Evolutionary conservation across 169 alveolate genomes (phyloP), one percentile per base, ranked within the genome.

Genomic region (Theileria luwenshuni): DNA sequence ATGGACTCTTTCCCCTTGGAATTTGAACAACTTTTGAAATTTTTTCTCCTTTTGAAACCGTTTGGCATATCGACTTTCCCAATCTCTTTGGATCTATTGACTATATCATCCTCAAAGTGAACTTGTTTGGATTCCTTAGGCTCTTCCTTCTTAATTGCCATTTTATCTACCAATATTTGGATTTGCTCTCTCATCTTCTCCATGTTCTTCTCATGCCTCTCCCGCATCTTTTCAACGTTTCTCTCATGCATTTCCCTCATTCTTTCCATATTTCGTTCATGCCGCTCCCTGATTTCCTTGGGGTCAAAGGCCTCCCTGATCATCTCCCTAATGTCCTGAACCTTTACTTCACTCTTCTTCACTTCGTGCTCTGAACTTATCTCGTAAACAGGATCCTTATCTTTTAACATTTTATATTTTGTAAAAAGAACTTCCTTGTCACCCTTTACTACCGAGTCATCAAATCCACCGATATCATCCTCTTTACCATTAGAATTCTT

Each of bases 201-300:
- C 65, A 56, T 56, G 21, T 56, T 56, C 33, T 25, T n/a, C 15
- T 56, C 32, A 19, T 56, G 65, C 65, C 3, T 56, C 38, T 56
- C 65, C 42, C 61, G 23, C 27, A 51, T 51, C 61, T 51, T n/a
- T n/a, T n/a, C n/a, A n/a, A n/a, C 61, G 15, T 51, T 35, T 51
- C 28, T 51, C 6, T 51, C 61, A 13, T 25, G 28, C 61, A 10
- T 51, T 10, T 51, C 27, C 61, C 28, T 51, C 61, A 51, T 51
- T 35, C 23, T 2, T 6, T 51, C 27, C 61, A 51, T 10, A 51
- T 51, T 51, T 17, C 23, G 7, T 25, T 56, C 38, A n/a, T n/a
- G 65, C 65, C 45, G 32, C 38, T 56, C 65, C 42, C 32, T 51
- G 17, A 51, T 51, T 35, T 51, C 61, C 12, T 51, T 35, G 23